Conservation (phyloP, 306 rosid species). For the Dalbergia cochinchinensis region DNA sequence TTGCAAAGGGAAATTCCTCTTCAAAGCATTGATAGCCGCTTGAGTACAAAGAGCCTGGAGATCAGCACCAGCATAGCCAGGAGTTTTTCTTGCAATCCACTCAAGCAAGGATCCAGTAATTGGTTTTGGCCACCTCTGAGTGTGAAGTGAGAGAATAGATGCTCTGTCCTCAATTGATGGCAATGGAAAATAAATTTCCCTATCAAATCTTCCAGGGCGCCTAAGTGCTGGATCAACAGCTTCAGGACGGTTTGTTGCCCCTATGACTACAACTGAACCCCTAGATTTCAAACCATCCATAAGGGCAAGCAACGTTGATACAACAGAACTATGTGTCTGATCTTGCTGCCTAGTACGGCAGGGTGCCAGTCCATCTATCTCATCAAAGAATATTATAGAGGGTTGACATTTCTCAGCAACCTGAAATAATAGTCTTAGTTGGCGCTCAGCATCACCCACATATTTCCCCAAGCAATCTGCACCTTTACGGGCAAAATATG, state of each 20-base stretch:
- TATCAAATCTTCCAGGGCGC: slow-evolving; percentile 96
- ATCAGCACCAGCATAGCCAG: slow-evolving; percentile 98
- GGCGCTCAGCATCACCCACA: slow-evolving; percentile 99
- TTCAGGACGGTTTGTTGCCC: slow-evolving; percentile 98
- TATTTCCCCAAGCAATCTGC: slow-evolving; percentile 99
- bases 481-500: slow-evolving; percentile 98
- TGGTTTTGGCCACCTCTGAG: slow-evolving; percentile 95
- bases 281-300: slow-evolving; percentile 96
- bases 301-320: slow-evolving; percentile 96
- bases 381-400: slow-evolving; percentile 97
- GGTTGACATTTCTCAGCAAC: slow-evolving; percentile 99
- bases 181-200: slow-evolving; percentile 96
- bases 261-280: slow-evolving; percentile 97
- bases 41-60: slow-evolving; percentile 99
- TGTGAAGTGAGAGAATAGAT: slow-evolving; percentile 94
- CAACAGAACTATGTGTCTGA: slow-evolving; percentile 98
- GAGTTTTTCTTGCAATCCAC: slow-evolving; percentile 85
- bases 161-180: slow-evolving; percentile 93
- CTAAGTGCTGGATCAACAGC: slow-evolving; percentile 97
- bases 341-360: slow-evolving; percentile 91
- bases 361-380: slow-evolving; percentile 99
- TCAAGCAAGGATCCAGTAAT: slow-evolving; percentile 76
- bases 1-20: slow-evolving; percentile 94
- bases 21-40: slow-evolving; percentile 90
- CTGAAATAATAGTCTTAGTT: slow-evolving; percentile 92